phyloP scores from a whole-genome alignment of 306 rosid genomes.

The Amphicarpaea edgeworthii region DNA sequence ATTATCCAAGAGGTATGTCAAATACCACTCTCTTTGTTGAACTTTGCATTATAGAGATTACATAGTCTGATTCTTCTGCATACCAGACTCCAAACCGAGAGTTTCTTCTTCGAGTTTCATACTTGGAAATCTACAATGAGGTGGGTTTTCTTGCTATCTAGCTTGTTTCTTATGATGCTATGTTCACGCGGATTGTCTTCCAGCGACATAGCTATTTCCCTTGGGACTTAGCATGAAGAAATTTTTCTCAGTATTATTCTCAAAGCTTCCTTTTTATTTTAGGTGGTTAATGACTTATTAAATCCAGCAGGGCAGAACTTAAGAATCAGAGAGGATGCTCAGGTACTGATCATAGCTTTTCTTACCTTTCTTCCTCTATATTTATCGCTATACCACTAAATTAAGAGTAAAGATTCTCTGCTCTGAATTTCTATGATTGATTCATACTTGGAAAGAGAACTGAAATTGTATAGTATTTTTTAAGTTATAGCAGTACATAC shows the following conservation, averaged over 20 bases:
- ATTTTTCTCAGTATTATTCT: slow-evolving; percentile 42
- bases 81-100: slow-evolving; percentile 95
- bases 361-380: slow-evolving; percentile 13
- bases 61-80: slow-evolving; percentile 43
- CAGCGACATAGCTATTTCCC: slow-evolving; percentile 25
- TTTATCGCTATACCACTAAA: slow-evolving; percentile 33
- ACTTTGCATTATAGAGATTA: slow-evolving; percentile 43
- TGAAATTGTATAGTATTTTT: not conserved
- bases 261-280: slow-evolving; percentile 49
- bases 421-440: slow-evolving; percentile 29
- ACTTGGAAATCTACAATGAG: slow-evolving; percentile 99
- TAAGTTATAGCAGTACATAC: not conserved
- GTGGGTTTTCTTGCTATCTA: slow-evolving; percentile 53
- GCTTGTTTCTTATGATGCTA: slow-evolving; percentile 33
- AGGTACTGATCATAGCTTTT: slow-evolving; percentile 61
- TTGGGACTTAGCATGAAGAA: slow-evolving; percentile 39
- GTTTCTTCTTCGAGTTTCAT: slow-evolving; percentile 95
- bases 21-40: slow-evolving; percentile 38
- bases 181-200: slow-evolving; percentile 35
- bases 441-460: not conserved
- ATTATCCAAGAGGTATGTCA: slow-evolving; percentile 94
- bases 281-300: slow-evolving; percentile 97
- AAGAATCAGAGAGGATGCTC: slow-evolving; percentile 97
- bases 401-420: slow-evolving; percentile 12
- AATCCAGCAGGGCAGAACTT: slow-evolving; percentile 99